Conservation (phyloP, 108 stramenopile species). For the Nannochloropsis granulata region DNA sequence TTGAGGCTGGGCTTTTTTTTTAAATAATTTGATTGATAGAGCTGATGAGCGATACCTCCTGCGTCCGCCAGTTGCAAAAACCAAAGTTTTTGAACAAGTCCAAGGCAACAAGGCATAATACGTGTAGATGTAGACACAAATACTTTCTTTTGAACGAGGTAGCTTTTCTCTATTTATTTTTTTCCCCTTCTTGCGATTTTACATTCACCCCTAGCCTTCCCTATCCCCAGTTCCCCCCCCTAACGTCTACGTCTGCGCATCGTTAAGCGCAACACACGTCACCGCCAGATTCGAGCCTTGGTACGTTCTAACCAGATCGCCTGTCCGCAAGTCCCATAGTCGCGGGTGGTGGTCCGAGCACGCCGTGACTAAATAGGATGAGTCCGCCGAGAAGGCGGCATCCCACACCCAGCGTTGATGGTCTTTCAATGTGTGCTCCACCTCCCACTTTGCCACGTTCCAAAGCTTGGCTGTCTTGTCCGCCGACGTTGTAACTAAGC, state of each 20-base stretch:
- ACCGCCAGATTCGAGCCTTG: constrained; percentile 79
- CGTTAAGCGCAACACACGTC: constrained; percentile 93
- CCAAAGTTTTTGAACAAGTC: too few relatives aligned
- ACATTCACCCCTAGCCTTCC: too few relatives aligned
- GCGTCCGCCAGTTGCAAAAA: too few relatives aligned
- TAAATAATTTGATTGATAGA: too few relatives aligned
- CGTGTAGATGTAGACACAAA: too few relatives aligned
- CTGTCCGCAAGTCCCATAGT: constrained; percentile 82
- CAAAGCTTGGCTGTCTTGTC: constrained; percentile 79
- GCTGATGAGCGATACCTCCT: too few relatives aligned
- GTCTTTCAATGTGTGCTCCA: background rate
- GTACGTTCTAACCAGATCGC: constrained; percentile 75
- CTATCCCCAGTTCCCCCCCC: background rate
- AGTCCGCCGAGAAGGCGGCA: constrained; percentile 89
- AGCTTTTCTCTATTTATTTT: too few relatives aligned
- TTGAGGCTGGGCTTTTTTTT: too few relatives aligned
- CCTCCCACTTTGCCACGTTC: constrained; percentile 19
- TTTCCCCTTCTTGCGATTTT: too few relatives aligned
- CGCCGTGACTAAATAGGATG: constrained; percentile 82
- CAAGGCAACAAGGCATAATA: too few relatives aligned
- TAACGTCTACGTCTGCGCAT: constrained; percentile 47
- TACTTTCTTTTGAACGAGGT: too few relatives aligned
- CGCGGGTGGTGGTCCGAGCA: constrained; percentile 72
- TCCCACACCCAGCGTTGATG: constrained; percentile 95
- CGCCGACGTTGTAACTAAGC: constrained; percentile 73